These are phyloP conservation scores for Saccharomycopsis sp. DNA, from an alignment of 805 yeast species.

Conservation along the genomic window DNA sequence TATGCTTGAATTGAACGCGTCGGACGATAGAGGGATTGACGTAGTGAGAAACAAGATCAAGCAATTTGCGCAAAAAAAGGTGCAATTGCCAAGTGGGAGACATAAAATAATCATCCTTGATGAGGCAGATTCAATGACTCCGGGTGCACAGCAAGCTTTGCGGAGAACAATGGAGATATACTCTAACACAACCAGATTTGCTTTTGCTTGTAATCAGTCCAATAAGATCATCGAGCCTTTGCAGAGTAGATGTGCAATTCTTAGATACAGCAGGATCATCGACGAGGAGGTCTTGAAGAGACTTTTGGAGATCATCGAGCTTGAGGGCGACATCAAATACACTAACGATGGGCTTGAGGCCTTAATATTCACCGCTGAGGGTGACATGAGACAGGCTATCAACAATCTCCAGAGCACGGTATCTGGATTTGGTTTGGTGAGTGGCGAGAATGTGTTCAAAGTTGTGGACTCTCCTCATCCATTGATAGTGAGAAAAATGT, in stretches of 20 bases:
- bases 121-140: constrained; percentile 96
- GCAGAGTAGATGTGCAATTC: constrained; percentile 92
- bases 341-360: constrained; percentile 91
- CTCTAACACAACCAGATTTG: constrained; percentile 93
- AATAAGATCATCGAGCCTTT: constrained; percentile 93
- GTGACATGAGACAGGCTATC: constrained; percentile 98
- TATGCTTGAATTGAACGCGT: constrained; percentile 87
- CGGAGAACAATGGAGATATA: constrained; percentile 93
- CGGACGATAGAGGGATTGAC: constrained; percentile 96
- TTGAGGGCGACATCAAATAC: constrained; percentile 60
- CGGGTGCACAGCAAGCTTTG: constrained; percentile 93
- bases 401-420: constrained; percentile 91
- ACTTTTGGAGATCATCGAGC: constrained; percentile 59
- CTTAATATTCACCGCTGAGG: constrained; percentile 89
- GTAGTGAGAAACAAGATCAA: constrained; percentile 91
- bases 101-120: constrained; percentile 91
- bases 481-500: constrained; percentile 64
- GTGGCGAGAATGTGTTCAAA: constrained; percentile 85
- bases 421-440: constrained; percentile 90
- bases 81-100: constrained; percentile 77
- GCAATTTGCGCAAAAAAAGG: constrained; percentile 92
- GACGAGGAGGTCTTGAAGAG: constrained; percentile 83
- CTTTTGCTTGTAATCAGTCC: constrained; percentile 96
- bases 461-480: constrained; percentile 98
- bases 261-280: constrained; percentile 71